Evolutionary conservation across 225 moss, liverwort and hornwort genomes (phyloP).

Genomic region (Marchantia paleacea): DNA sequence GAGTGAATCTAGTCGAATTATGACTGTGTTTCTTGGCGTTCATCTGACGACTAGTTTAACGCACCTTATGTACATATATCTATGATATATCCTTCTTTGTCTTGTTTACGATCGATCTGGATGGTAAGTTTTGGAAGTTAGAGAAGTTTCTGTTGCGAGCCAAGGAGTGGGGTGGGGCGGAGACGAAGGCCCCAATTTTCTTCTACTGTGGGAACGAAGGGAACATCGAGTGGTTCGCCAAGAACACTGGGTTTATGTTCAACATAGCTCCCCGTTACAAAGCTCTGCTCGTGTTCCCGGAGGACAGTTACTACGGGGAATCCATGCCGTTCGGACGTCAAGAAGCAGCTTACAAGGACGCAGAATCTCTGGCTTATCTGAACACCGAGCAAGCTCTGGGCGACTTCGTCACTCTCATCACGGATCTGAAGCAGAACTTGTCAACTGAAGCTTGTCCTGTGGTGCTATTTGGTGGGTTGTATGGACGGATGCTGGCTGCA

Average conservation of each 20-base stretch:
- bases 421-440: slow-evolving; percentile 77
- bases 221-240: slow-evolving; percentile 94
- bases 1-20: too few species aligned
- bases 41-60: too few species aligned
- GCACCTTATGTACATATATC: too few species aligned
- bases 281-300: slow-evolving; percentile 81
- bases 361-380: slow-evolving; percentile 64
- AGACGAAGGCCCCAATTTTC: slow-evolving; percentile 66
- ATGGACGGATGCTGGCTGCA: slow-evolving; percentile 96
- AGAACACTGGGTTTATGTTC: slow-evolving; percentile 85
- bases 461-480: slow-evolving; percentile 90
- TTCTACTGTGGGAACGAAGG: slow-evolving; percentile 97
- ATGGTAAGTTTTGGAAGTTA: too few species aligned
- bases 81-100: too few species aligned
- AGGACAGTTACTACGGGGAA: slow-evolving; percentile 97
- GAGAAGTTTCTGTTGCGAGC: slow-evolving; percentile 71
- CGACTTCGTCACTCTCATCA: too few species aligned
- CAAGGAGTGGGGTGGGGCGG: slow-evolving; percentile 60
- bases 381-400: slow-evolving; percentile 93
- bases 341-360: slow-evolving; percentile 78
- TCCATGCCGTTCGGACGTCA: slow-evolving; percentile 83
- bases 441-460: slow-evolving; percentile 86
- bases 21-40: too few species aligned
- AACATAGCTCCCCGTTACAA: slow-evolving; percentile 78
- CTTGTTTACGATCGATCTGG: too few species aligned